Base-by-base conservation (phyloP, 306 rosid genomes). In the Arachis stenosperma region DNA sequence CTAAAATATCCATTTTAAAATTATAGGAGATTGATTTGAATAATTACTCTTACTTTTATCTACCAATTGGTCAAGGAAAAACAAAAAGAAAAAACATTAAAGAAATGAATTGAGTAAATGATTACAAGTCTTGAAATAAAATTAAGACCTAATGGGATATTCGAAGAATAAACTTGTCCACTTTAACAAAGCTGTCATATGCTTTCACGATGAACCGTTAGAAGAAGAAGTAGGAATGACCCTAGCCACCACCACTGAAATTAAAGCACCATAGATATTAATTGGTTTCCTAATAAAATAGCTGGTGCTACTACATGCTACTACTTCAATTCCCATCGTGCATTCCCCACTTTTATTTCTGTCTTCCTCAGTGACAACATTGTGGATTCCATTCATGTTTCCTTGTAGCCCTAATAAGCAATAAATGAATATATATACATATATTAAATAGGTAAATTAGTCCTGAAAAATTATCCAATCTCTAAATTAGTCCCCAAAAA, bases 161-260 rank as follows among this genome's bases (percentile, higher is more conserved):
- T 81, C 90, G 80, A 83, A 53, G 95, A 69, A 89, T 89, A 89
- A 89, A 87, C 91, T 73, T 44, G 46, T 63, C 86, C 89, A 88
- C 86, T 86, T 86, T 36, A 33, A 29, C 55, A 50, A 33, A 7
- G 36, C 61, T 70, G 66, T 76, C 73, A 40, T 65, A 60, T 2
- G 37, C 58, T 8, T 47, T 33, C 67, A 54, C 57, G 10, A 55
- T 61, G 56, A 4, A 47, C 73, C 57, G 14, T 22, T 11, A 65
- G 70, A 75, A 65, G 70, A 75, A 57, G 53, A 69, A 73, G 27
- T 22, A 22, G 58, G 53, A 70, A 59, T 59, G 76, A 47, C 58
- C 56, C 74, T 42, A 22, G 43, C 14, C 52, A 65, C 43, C 52
- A 65, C 43, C 76, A 73, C 79, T 69, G 43, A 71, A 75, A 14